phyloP scores from a whole-genome alignment of 2,329 filamentous ascomycete species.

The Diaporthe eres region DNA sequence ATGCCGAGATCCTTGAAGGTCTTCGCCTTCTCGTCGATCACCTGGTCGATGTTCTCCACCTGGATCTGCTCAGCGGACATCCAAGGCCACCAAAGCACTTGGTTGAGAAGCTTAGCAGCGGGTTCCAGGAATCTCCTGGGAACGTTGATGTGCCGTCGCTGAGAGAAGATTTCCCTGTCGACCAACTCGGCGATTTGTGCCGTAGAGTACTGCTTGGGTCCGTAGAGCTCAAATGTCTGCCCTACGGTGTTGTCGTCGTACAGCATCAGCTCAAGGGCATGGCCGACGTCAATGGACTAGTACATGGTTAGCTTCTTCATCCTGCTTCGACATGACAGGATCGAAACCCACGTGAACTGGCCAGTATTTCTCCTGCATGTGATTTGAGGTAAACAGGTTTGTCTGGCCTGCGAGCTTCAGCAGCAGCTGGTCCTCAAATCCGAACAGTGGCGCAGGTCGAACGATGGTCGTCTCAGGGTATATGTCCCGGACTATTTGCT shows the following conservation, averaged over 20 bases:
- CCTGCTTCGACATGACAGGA: background rate
- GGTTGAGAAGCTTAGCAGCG: constrained; percentile 81
- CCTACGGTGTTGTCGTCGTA: constrained; percentile 91
- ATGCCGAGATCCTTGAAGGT: constrained; percentile 96
- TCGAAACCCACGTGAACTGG: constrained; percentile 82
- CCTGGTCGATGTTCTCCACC: constrained; percentile 92
- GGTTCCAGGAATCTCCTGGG: constrained; percentile 87
- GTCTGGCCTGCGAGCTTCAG: constrained; percentile 84
- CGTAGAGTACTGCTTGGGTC: constrained; percentile 92
- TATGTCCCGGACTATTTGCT: constrained; percentile 86
- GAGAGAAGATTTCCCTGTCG: constrained; percentile 92
- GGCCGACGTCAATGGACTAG: constrained; percentile 89
- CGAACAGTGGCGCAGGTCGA: constrained; percentile 92
- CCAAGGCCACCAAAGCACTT: constrained; percentile 89
- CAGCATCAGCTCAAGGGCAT: constrained; percentile 89
- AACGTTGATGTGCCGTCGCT: constrained; percentile 90
- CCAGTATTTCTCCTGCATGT: constrained; percentile 91
- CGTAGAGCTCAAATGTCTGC: constrained; percentile 95
- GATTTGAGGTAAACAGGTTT: constrained; percentile 91
- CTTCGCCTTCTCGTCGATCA: constrained; percentile 91
- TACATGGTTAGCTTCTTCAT: constrained; percentile 10
- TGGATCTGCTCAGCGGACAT: constrained; percentile 89
- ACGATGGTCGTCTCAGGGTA: constrained; percentile 99
- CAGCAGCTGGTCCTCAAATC: constrained; percentile 93
- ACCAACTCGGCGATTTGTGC: constrained; percentile 89